Evolutionary conservation across 2,329 filamentous ascomycete species (phyloP).

Genomic region (Venturia pyrina): DNA sequence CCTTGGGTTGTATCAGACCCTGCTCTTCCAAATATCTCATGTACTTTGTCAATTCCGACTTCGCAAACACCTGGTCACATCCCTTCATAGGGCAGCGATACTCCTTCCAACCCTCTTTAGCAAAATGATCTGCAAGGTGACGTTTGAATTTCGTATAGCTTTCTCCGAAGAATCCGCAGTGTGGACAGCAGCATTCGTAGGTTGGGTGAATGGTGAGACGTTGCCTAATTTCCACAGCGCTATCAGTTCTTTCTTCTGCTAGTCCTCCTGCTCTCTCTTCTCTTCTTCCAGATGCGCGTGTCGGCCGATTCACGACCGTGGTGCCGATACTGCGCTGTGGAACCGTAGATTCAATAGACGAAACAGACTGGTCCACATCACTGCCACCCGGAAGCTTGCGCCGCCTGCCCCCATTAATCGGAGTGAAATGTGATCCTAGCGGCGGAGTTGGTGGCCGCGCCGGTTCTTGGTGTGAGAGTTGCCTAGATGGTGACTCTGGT

Average conservation of each 20-base stretch:
- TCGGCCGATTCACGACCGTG: neutral
- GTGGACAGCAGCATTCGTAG: constrained; percentile 1
- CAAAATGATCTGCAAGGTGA: neutral
- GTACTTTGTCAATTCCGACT: neutral
- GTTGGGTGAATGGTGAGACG: neutral
- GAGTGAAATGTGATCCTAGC: neutral
- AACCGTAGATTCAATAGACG: neutral
- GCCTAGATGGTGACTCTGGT: neutral
- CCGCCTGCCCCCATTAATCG: neutral
- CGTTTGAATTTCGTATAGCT: neutral
- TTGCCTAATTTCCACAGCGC: neutral
- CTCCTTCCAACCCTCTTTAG: neutral
- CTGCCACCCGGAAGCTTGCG: neutral
- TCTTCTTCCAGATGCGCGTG: neutral
- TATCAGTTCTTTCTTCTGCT: neutral
- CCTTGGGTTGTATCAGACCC: neutral
- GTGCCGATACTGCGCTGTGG: neutral
- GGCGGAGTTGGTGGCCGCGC: neutral
- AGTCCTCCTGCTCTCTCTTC: neutral
- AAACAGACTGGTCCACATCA: neutral
- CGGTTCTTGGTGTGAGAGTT: neutral
- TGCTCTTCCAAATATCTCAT: neutral
- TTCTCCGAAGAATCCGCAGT: neutral
- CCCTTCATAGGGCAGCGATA: neutral
- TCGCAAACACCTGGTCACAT: neutral